Evolutionary conservation across 2,329 filamentous ascomycete species (phyloP).

Genomic region (Aureobasidium lini): DNA sequence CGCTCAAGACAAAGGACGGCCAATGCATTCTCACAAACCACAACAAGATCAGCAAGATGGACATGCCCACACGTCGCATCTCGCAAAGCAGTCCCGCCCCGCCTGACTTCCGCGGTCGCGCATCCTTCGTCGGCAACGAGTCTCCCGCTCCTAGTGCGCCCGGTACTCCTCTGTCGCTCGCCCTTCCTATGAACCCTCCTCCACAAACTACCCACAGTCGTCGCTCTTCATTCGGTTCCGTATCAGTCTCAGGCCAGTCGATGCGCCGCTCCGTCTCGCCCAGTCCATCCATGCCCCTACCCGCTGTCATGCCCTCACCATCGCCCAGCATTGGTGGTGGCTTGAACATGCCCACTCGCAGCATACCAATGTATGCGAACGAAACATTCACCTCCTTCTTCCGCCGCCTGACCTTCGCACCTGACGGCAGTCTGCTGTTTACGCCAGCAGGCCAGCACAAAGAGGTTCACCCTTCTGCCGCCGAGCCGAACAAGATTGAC

Average conservation of each 20-base stretch:
- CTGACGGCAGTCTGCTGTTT: slow-evolving; percentile 86
- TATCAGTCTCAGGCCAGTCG: slow-evolving; percentile 50
- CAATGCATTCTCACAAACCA: slow-evolving; percentile 77
- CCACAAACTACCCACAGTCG: slow-evolving; percentile 86
- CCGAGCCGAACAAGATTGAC: slow-evolving; percentile 65
- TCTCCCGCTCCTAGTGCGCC: slow-evolving; percentile 88
- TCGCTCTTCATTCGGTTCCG: slow-evolving; percentile 80
- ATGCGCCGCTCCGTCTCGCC: slow-evolving; percentile 76
- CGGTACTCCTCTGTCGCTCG: slow-evolving; percentile 82
- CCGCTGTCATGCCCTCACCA: slow-evolving; percentile 89
- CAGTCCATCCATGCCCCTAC: slow-evolving; percentile 85
- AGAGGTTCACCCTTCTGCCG: slow-evolving; percentile 59
- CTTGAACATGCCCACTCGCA: slow-evolving; percentile 49
- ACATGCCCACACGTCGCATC: slow-evolving; percentile 83
- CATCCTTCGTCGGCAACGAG: slow-evolving; percentile 58
- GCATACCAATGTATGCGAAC: slow-evolving; percentile 87
- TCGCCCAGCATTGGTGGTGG: slow-evolving; percentile 71
- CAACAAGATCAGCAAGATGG: slow-evolving; percentile 80
- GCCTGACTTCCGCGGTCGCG: slow-evolving; percentile 65
- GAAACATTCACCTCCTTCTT: slow-evolving; percentile 98
- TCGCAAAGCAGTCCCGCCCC: slow-evolving; percentile 89
- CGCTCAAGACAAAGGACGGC: slow-evolving; percentile 89
- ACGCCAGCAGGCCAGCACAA: slow-evolving; percentile 96
- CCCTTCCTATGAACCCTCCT: slow-evolving; percentile 93
- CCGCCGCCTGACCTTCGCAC: slow-evolving; percentile 83